Conservation (phyloP, 768 basidiomycete genomes). For the Gymnopilus junonius region DNA sequence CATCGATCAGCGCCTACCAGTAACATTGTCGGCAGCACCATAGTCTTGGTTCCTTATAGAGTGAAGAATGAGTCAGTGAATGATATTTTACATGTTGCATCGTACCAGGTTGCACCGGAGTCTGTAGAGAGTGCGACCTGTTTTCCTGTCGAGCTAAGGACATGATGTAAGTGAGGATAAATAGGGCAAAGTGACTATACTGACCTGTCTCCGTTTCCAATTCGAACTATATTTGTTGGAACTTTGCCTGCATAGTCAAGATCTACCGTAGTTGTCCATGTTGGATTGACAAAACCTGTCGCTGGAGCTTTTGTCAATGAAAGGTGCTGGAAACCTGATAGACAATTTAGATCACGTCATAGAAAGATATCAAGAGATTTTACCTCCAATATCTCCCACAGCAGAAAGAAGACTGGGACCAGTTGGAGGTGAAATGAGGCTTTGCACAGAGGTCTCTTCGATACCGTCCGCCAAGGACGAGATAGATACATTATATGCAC, state of each 20-base stretch:
- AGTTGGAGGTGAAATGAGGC: slow-evolving; percentile 63
- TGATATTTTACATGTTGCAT: neutral
- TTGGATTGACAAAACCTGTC: slow-evolving; percentile 46
- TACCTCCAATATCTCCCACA: slow-evolving; percentile 58
- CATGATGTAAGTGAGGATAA: neutral
- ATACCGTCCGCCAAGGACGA: slow-evolving; percentile 66
- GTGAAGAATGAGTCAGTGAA: neutral
- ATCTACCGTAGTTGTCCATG: slow-evolving; percentile 50
- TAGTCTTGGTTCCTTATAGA: slow-evolving; percentile 49
- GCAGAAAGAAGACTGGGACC: slow-evolving; percentile 62
- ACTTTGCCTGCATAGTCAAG: slow-evolving; percentile 59
- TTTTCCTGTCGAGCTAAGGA: slow-evolving; percentile 43
- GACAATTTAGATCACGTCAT: neutral
- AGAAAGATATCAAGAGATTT: neutral
- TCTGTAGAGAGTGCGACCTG: slow-evolving; percentile 63
- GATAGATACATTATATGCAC: slow-evolving; percentile 59
- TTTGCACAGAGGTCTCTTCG: slow-evolving; percentile 64
- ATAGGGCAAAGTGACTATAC: neutral
- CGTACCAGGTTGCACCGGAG: slow-evolving; percentile 55
- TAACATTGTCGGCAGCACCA: slow-evolving; percentile 54
- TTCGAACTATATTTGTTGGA: slow-evolving; percentile 53
- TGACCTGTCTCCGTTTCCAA: slow-evolving; percentile 54
- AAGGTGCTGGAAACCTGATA: slow-evolving; percentile 51
- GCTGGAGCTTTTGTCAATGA: slow-evolving; percentile 45
- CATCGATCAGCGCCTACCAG: slow-evolving; percentile 25